Percentiles rank a stretch among this genome's conserved stretches.
phyloP scores from a whole-genome alignment of 768 basidiomycete genomes.

The Russula ochroleuca region DNA sequence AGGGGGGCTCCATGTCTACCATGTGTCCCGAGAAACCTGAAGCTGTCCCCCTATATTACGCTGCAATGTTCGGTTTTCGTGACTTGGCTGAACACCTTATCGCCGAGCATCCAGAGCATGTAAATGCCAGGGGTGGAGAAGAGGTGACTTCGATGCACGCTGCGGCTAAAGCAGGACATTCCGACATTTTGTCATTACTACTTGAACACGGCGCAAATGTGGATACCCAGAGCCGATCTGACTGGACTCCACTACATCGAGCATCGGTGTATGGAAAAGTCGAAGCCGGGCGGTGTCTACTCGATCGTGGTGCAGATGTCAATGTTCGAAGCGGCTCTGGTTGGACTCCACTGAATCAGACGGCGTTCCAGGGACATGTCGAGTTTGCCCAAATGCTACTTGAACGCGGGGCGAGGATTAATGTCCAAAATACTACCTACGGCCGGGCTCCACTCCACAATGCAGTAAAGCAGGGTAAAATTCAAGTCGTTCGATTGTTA shows the following conservation, averaged over 20 bases:
- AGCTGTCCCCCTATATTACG: not conserved
- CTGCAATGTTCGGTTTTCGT: not conserved
- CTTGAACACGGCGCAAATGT: not conserved
- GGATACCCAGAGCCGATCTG: fast-evolving
- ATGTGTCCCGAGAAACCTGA: not conserved
- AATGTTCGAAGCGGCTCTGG: not conserved
- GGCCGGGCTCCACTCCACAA: not conserved
- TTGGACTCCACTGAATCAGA: not conserved
- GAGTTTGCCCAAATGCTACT: not conserved
- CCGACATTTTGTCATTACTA: not conserved
- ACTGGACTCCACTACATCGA: not conserved
- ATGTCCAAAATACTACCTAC: fast-evolving
- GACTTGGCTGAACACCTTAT: not conserved
- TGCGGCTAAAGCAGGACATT: not conserved
- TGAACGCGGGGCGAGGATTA: not conserved
- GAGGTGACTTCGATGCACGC: not conserved
- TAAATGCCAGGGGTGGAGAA: not conserved
- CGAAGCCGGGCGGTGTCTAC: not conserved
- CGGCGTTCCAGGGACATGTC: not conserved
- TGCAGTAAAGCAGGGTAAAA: not conserved
- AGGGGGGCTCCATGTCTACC: not conserved
- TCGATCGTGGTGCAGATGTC: not conserved
- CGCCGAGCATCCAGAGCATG: not conserved
- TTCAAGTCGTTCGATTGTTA: not conserved
- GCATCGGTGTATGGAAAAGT: not conserved